A percentile compares a stretch with the other conserved stretches of the same genome.
Conservation (phyloP, 495 filamentous ascomycete genomes). For the Amniculicola lignicola region DNA sequence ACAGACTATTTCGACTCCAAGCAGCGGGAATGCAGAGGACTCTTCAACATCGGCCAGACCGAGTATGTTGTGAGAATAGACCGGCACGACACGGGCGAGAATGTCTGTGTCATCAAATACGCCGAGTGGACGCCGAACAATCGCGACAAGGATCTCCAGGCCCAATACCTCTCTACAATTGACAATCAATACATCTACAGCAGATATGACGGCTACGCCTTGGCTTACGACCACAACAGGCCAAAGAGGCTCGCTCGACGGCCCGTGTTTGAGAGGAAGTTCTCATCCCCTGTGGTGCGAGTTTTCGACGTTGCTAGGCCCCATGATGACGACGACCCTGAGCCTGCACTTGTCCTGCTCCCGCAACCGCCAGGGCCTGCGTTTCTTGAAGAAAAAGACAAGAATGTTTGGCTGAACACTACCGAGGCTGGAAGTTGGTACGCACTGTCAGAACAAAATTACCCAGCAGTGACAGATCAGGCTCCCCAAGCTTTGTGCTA, state of each 20-base stretch:
- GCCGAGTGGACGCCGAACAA: conserved; percentile 95
- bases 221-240: conserved; percentile 69
- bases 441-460: conserved; percentile 82
- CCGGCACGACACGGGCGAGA: conserved; percentile 67
- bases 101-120: conserved; percentile 86
- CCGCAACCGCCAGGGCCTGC: conserved; percentile 78
- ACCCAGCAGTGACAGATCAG: conserved; percentile 74
- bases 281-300: conserved; percentile 78
- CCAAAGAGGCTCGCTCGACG: conserved; percentile 42
- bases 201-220: conserved; percentile 79
- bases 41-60: conserved; percentile 73
- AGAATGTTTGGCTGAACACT: conserved; percentile 80
- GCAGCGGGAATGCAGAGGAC: conserved; percentile 70
- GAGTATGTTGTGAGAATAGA: conserved; percentile 88
- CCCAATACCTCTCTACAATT: conserved; percentile 73
- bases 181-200: conserved; percentile 87
- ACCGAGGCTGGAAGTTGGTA: conserved; percentile 87
- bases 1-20: conserved; percentile 59
- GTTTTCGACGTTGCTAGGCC: conserved; percentile 89
- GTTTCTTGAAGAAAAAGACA: conserved; percentile 55
- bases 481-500: conserved; percentile 64
- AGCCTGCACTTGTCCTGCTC: conserved; percentile 69
- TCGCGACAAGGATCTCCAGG: conserved; percentile 79
- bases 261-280: conserved; percentile 58
- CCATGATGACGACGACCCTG: conserved; percentile 53